Percentiles rank a stretch among this genome's conserved stretches.
These are phyloP conservation scores for Russula sp. DNA, from an alignment of 768 basidiomycete genomes.

Conservation along the genomic window DNA sequence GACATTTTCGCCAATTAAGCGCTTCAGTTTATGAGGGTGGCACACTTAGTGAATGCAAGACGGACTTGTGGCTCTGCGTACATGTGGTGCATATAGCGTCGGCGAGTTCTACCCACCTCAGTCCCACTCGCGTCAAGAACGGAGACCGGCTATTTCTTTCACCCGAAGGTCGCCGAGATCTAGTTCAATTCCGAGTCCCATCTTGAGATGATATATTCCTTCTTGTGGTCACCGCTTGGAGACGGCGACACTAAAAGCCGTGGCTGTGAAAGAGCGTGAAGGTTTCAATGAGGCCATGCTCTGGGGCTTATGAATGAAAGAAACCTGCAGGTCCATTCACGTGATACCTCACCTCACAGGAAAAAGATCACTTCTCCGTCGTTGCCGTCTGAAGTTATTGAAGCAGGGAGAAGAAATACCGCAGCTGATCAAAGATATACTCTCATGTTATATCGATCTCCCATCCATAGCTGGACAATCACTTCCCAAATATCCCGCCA, in stretches of 20 bases:
- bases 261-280: background rate
- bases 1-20: background rate
- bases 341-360: background rate
- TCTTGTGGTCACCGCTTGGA: background rate
- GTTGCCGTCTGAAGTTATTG: no score
- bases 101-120: background rate
- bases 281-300: background rate
- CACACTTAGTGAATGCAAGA: background rate
- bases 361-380: background rate
- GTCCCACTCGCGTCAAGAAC: background rate
- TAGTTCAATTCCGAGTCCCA: background rate
- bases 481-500: background rate
- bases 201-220: background rate
- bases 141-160: background rate
- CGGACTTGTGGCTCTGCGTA: background rate
- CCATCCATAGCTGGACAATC: background rate
- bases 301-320: background rate
- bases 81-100: background rate
- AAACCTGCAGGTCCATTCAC: background rate
- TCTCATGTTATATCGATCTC: background rate
- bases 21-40: background rate
- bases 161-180: background rate
- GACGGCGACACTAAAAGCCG: background rate
- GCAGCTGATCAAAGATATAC: background rate
- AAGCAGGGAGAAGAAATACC: background rate